Evolutionary conservation across 768 basidiomycete genomes (phyloP).

Genomic region (Fistulinella prunicolor): DNA sequence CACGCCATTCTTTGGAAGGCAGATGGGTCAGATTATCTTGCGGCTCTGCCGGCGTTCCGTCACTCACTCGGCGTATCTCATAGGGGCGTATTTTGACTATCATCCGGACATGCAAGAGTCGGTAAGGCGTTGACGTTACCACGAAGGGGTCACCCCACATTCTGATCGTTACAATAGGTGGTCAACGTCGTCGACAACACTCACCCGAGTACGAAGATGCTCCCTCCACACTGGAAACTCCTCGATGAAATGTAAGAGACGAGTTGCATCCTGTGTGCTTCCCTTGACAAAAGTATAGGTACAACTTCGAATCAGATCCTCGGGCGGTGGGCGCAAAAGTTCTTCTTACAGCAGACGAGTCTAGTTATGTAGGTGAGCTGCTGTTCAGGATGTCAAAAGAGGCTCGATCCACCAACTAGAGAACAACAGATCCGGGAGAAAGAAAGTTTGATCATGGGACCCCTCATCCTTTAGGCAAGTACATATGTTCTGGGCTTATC

Average conservation of each 20-base stretch:
- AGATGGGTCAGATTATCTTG: slow-evolving; percentile 44
- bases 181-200: slow-evolving; percentile 53
- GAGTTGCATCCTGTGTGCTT: slow-evolving; percentile 4
- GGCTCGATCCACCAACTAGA: neutral
- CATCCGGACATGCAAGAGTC: slow-evolving; percentile 65
- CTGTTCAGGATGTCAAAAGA: neutral
- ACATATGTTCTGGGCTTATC: slow-evolving; percentile 10
- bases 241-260: slow-evolving; percentile 56
- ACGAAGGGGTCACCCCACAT: neutral
- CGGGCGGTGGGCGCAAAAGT: slow-evolving; percentile 59
- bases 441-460: slow-evolving; percentile 60
- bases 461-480: slow-evolving; percentile 75
- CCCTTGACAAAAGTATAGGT: slow-evolving; percentile 37
- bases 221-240: slow-evolving; percentile 52
- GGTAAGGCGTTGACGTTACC: slow-evolving; percentile 36
- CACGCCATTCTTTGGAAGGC: slow-evolving; percentile 52
- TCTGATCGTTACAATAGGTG: slow-evolving; percentile 37
- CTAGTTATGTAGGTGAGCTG: slow-evolving; percentile 52
- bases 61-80: neutral
- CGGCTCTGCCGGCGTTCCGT: neutral
- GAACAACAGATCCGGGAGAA: slow-evolving; percentile 21
- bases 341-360: slow-evolving; percentile 62
- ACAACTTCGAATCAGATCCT: slow-evolving; percentile 74
- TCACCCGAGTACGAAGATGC: slow-evolving; percentile 60
- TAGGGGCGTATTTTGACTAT: slow-evolving; percentile 69